Evolutionary conservation across 148 eudicot genomes (phyloP), one percentile per base, ranked within the genome.

Genomic region (Spergularia marina): DNA sequence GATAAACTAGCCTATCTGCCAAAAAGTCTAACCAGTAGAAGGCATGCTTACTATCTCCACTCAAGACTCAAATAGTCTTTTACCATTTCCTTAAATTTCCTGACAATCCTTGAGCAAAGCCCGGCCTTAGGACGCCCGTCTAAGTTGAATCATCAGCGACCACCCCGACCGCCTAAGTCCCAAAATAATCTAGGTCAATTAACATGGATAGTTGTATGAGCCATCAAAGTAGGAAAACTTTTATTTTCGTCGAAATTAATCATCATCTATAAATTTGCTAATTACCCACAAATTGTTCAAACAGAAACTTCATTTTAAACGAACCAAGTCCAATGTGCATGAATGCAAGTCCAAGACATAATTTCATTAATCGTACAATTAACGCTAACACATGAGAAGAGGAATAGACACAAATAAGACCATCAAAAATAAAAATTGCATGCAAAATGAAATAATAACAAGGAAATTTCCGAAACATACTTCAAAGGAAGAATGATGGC

Each of bases 401-500:
- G 12, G 21, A 59, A 59, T 23, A 6, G 18, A 7, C 36, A 59
- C 4, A 59, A 23, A 23, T 23, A 23, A 0, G 15, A 67, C 55
- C 30, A 25, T 64, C 10, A 36, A 65, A 65, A 30, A 30, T 30
- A 30, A 34, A 15, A 64, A 8, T 0, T 65, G 0, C 17, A 65
- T 65, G 68, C 14, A 14, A 17, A 51, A 63, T 63, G 18, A 66
- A 66, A 16, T 8, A 66, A 44, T 17, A 66, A 18, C 70, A 66
- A 10, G 53, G 3, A 44, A 66, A 66, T 4, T 23, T 23, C 54
- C 66, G 13, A 12, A 16, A 79, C 86, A 80, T 82, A 92, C 97
- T 82, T 92, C 89, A 65, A 92, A 87, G 81, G 91, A 86, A 44
- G 95, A 92, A 79, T 81, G 71, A 69, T 85, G 85, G 67, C 97